Evolutionary conservation across 2,329 filamentous ascomycete species (phyloP).

Genomic region (Botrytis deweyae): DNA sequence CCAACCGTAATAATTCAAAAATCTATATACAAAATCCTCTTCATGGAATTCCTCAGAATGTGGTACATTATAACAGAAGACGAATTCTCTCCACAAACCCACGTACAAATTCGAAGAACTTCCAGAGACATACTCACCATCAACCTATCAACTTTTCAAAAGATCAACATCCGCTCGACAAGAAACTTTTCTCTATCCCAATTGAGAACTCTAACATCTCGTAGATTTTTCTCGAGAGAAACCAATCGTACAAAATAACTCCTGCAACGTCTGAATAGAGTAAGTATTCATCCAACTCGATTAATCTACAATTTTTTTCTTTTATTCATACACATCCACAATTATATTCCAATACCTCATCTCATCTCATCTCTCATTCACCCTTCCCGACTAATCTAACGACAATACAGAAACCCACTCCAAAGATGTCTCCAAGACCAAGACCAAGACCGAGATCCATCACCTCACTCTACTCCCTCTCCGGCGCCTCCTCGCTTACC

Average conservation of each 20-base stretch:
- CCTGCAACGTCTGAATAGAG: accelerated
- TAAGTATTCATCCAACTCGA: not conserved
- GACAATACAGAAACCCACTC: not conserved
- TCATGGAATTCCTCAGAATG: too few species aligned
- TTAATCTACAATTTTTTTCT: not conserved
- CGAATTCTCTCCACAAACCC: too few species aligned
- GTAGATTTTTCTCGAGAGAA: not conserved
- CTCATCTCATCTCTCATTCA: not conserved
- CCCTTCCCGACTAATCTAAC: not conserved
- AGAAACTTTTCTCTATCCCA: too few species aligned
- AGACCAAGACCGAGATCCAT: not conserved
- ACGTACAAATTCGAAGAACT: too few species aligned
- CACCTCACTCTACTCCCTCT: not conserved
- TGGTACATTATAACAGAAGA: too few species aligned
- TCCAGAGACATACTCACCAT: not conserved
- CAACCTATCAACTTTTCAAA: not conserved
- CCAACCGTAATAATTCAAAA: not conserved
- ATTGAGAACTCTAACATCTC: not conserved
- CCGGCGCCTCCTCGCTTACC: not conserved
- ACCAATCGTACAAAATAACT: accelerated
- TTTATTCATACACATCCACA: not conserved
- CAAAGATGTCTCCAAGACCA: not conserved
- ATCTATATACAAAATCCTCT: not conserved
- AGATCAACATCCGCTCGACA: not conserved
- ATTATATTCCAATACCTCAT: not conserved